These are phyloP conservation scores for Gaertneriomyces sp. DNA, from an alignment of 192 early-diverging fungal genomes.

Conservation along the genomic window DNA sequence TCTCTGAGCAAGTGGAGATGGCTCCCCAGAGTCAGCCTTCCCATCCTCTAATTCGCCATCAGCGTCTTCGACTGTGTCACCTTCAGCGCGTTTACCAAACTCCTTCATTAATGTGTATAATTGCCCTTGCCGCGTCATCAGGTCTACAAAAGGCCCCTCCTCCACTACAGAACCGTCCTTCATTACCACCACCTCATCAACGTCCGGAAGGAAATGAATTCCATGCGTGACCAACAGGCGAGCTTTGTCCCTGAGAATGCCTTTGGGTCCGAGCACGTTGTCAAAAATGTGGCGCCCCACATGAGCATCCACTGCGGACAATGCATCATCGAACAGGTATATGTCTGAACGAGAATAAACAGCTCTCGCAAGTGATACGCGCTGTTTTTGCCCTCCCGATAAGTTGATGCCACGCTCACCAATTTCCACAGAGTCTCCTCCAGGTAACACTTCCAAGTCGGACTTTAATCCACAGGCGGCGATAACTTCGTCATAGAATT, in stretches of 20 bases:
- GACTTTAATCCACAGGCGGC: constrained; percentile 79
- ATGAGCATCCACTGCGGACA: constrained; percentile 66
- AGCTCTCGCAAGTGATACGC: constrained; percentile 63
- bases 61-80: constrained; percentile 16
- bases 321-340: constrained; percentile 66
- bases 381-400: constrained; percentile 50
- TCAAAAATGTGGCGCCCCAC: constrained; percentile 80
- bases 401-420: constrained; percentile 61
- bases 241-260: constrained; percentile 71
- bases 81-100: constrained; percentile 58
- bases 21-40: background rate
- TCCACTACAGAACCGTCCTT: constrained; percentile 67
- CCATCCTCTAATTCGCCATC: constrained; percentile 16
- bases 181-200: constrained; percentile 68
- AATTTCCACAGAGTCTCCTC: constrained; percentile 87
- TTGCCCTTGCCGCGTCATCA: constrained; percentile 62
- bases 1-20: background rate
- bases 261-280: constrained; percentile 81
- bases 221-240: constrained; percentile 70
- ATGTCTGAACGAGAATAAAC: constrained; percentile 88
- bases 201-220: constrained; percentile 69
- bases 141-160: constrained; percentile 60
- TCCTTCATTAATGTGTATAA: constrained; percentile 69
- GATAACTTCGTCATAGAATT: constrained; percentile 72
- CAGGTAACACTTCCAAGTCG: constrained; percentile 83